Conservation (phyloP, 306 rosid species). For the Hippophae gyantsensis region DNA sequence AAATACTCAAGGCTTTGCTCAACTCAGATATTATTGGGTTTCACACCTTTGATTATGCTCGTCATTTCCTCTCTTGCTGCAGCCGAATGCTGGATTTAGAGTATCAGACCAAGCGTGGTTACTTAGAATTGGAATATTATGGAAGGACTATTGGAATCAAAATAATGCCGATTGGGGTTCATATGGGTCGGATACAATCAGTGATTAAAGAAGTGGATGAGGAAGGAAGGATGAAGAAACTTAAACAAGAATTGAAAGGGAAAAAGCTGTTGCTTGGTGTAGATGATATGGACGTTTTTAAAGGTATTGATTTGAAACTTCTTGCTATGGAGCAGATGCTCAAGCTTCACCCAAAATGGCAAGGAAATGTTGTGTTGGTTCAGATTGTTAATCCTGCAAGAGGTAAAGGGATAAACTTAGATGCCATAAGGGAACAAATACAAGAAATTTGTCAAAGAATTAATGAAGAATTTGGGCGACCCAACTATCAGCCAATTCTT, state of each 20-base stretch:
- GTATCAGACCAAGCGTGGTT: slow-evolving; percentile 61
- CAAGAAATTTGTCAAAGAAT: slow-evolving; percentile 33
- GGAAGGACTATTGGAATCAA: slow-evolving; percentile 61
- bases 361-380: slow-evolving; percentile 40
- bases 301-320: slow-evolving; percentile 48
- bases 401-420: slow-evolving; percentile 51
- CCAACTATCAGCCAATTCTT: slow-evolving; percentile 40
- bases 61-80: slow-evolving; percentile 61
- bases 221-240: slow-evolving; percentile 45
- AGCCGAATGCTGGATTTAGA: slow-evolving; percentile 60
- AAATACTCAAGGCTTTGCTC: slow-evolving; percentile 52
- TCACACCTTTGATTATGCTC: slow-evolving; percentile 65
- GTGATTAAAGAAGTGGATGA: slow-evolving; percentile 39
- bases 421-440: slow-evolving; percentile 43
- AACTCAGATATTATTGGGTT: slow-evolving; percentile 60
- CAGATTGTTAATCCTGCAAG: slow-evolving; percentile 59
- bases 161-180: slow-evolving; percentile 63
- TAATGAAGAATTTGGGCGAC: slow-evolving; percentile 29
- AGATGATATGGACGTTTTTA: slow-evolving; percentile 55
- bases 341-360: slow-evolving; percentile 46
- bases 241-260: slow-evolving; percentile 38
- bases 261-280: slow-evolving; percentile 48
- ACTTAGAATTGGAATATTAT: slow-evolving; percentile 58
- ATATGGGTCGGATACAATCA: slow-evolving; percentile 57
- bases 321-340: slow-evolving; percentile 59